These are phyloP conservation scores for Cercospora sp. DNA, from an alignment of 2,329 filamentous ascomycete species.

Conservation along the genomic window DNA sequence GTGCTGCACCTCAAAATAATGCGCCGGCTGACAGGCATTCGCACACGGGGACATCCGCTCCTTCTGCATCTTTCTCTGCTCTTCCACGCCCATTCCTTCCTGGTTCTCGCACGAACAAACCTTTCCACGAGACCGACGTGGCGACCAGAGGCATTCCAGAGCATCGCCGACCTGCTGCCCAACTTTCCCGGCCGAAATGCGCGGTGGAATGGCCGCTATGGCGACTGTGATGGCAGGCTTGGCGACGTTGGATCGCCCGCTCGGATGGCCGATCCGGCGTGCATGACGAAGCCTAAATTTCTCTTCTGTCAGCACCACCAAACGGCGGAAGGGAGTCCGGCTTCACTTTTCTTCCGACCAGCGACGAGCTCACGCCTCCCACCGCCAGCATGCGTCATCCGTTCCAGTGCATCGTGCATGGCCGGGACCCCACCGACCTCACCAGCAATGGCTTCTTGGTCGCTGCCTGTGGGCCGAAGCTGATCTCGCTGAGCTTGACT, in stretches of 20 bases:
- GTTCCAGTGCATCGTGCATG: conserved; percentile 44
- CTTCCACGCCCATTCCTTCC: conserved; percentile 13
- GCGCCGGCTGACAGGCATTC: conserved; percentile 7
- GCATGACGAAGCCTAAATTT: conserved; percentile 5
- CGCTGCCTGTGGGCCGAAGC: conserved; percentile 69
- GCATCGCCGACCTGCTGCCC: not conserved
- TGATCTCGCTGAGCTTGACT: conserved; percentile 66
- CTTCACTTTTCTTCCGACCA: not conserved
- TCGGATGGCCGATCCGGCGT: not conserved
- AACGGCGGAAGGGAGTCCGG: not conserved
- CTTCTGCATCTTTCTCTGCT: conserved; percentile 3
- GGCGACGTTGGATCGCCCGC: conserved; percentile 2
- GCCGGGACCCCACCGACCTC: conserved; percentile 15
- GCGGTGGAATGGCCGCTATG: not conserved
- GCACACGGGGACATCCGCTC: not conserved
- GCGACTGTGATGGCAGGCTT: conserved; percentile 19
- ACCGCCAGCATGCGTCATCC: conserved; percentile 40
- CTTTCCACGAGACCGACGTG: not conserved
- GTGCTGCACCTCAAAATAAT: conserved; percentile 7
- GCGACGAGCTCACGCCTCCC: not conserved
- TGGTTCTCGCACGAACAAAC: not conserved
- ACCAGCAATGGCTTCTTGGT: conserved; percentile 57
- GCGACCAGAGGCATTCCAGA: not conserved
- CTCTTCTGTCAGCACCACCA: not conserved
- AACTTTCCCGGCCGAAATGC: not conserved